A percentile compares a stretch with the other conserved stretches of the same genome.
phyloP scores from a whole-genome alignment of 1,284 basidiomycete genomes.

The Malassezia pachydermatis region DNA sequence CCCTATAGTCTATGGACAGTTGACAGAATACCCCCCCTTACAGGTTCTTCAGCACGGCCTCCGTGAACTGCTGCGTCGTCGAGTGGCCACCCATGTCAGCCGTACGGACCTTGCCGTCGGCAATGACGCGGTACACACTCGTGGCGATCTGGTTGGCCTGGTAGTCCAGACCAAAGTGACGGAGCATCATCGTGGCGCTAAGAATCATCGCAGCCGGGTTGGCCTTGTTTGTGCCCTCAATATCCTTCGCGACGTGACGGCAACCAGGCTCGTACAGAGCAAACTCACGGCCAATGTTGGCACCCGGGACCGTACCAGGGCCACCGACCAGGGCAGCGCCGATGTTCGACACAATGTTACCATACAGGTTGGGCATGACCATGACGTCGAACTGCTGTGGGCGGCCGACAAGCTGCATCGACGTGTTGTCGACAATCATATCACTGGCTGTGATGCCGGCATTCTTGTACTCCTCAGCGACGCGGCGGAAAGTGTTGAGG shows the following conservation, averaged over 20 bases:
- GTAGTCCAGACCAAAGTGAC: conserved; percentile 90
- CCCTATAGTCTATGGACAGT: neutral
- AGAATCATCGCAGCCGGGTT: conserved; percentile 98
- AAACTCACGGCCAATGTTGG: conserved; percentile 95
- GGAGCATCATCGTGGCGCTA: conserved; percentile 94
- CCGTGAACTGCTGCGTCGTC: conserved; percentile 46
- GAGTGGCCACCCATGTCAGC: conserved; percentile 77
- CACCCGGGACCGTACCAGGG: conserved; percentile 92
- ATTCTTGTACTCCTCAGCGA: conserved; percentile 86
- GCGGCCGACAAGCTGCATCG: conserved; percentile 94
- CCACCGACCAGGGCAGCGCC: conserved; percentile 96
- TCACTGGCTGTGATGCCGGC: conserved; percentile 85
- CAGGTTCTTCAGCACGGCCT: conserved; percentile 42
- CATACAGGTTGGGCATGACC: conserved; percentile 94
- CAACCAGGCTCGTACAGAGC: conserved; percentile 98
- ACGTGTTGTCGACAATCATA: conserved; percentile 99
- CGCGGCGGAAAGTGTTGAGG: conserved; percentile 91
- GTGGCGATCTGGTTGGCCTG: conserved; percentile 90
- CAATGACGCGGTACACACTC: conserved; percentile 86
- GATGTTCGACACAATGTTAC: conserved; percentile 95
- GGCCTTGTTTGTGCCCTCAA: conserved; percentile 93
- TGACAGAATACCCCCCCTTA: conserved; percentile 7
- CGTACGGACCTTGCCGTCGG: conserved; percentile 77
- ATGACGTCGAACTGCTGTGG: conserved; percentile 96
- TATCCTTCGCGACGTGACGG: conserved; percentile 93